A percentile compares a stretch with the other conserved stretches of the same genome.
Conservation (phyloP, 495 filamentous ascomycete genomes). For the Penicillium simplicissimum region DNA sequence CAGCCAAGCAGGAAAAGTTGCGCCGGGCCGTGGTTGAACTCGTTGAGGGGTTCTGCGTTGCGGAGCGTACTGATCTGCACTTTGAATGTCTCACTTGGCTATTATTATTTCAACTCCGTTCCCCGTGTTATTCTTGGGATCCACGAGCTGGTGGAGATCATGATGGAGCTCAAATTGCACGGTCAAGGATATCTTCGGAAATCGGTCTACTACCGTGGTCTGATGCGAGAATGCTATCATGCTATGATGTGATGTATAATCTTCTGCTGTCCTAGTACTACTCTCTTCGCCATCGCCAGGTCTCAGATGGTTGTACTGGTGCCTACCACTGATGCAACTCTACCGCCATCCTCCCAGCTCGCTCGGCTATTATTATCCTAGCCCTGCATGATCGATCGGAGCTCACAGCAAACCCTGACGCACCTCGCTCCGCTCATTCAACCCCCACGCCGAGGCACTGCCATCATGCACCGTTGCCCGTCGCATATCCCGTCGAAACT, state of each 20-base stretch:
- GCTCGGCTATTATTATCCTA: neutral
- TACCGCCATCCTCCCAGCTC: neutral
- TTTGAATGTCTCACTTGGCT: neutral
- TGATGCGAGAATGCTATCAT: neutral
- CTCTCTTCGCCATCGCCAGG: neutral
- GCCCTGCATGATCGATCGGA: neutral
- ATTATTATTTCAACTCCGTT: neutral
- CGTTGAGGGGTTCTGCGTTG: too few species aligned
- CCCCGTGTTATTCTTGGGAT: neutral
- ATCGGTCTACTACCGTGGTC: neutral
- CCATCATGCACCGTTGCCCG: slow-evolving; percentile 56
- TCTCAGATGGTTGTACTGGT: neutral
- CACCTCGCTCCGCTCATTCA: slow-evolving; percentile 34
- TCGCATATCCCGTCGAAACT: slow-evolving; percentile 53
- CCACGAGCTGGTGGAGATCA: neutral
- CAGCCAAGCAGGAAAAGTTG: too few species aligned
- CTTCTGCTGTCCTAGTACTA: neutral
- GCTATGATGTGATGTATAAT: neutral
- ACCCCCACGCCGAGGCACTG: slow-evolving; percentile 37
- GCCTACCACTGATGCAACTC: neutral
- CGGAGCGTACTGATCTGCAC: neutral
- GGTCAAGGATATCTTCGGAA: neutral
- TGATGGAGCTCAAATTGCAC: neutral
- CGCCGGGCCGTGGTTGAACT: too few species aligned
- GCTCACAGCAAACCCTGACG: slow-evolving; percentile 21